These are phyloP conservation scores for Vigna trinervia DNA, from an alignment of 306 rosid genomes.

Conservation along the genomic window DNA sequence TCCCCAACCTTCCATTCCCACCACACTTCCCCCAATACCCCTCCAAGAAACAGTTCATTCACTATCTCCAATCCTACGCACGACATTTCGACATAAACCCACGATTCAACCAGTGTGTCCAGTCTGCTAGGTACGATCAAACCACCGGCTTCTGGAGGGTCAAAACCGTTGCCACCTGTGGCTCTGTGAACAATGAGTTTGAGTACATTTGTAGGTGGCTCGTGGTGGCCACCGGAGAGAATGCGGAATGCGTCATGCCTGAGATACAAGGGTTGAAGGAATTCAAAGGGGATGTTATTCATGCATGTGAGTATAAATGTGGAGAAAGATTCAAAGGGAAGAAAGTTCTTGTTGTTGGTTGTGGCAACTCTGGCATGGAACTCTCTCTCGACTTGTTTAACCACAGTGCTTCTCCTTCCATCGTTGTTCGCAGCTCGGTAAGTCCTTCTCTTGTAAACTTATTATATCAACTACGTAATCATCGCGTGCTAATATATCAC, in stretches of 20 bases:
- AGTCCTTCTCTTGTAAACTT: slow-evolving; percentile 13
- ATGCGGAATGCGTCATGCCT: slow-evolving; percentile 85
- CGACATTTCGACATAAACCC: slow-evolving; percentile 69
- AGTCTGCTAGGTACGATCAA: slow-evolving; percentile 66
- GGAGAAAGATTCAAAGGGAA: slow-evolving; percentile 77
- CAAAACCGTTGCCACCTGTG: slow-evolving; percentile 52
- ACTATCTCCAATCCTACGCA: slow-evolving; percentile 78
- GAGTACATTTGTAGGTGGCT: slow-evolving; percentile 91
- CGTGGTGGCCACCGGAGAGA: slow-evolving; percentile 92
- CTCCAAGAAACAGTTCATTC: slow-evolving; percentile 71
- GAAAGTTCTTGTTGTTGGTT: slow-evolving; percentile 90
- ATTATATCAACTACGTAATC: background rate
- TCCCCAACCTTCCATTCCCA: slow-evolving; percentile 83
- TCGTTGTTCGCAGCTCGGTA: slow-evolving; percentile 91
- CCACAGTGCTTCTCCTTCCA: slow-evolving; percentile 80
- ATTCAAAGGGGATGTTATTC: slow-evolving; percentile 72
- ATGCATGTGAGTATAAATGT: slow-evolving; percentile 80
- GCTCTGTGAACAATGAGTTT: slow-evolving; percentile 45
- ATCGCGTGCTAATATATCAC: no score
- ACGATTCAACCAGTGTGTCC: slow-evolving; percentile 75
- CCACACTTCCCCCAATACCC: slow-evolving; percentile 85
- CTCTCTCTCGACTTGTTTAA: slow-evolving; percentile 87
- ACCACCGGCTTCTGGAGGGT: slow-evolving; percentile 82
- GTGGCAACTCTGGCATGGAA: slow-evolving; percentile 98
- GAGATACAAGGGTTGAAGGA: slow-evolving; percentile 71